These are phyloP conservation scores for Kingdonia uniflora DNA, from an alignment of 164 flowering plant genomes.

Conservation along the genomic window DNA sequence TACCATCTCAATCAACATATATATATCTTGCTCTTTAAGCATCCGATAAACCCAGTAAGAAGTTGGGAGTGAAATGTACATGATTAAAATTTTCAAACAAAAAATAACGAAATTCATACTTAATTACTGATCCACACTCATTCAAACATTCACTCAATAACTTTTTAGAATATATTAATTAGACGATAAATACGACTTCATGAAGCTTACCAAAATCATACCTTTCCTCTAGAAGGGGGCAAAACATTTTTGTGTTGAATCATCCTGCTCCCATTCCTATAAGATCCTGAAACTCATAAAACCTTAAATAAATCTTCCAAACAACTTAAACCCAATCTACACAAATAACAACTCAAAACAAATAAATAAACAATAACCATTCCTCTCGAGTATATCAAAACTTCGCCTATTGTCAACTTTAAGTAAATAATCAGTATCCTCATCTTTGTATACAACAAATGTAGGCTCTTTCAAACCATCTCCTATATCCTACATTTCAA, in stretches of 20 bases:
- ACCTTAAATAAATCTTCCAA: not conserved
- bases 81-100: no score
- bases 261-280: slow-evolving; percentile 3
- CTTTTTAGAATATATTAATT: no score
- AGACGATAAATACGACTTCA: not conserved
- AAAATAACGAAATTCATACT: no score
- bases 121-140: no score
- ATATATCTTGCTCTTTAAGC: no score
- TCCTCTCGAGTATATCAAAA: slow-evolving; percentile 12
- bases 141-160: no score
- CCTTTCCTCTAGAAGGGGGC: slow-evolving; percentile 11
- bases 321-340: not conserved
- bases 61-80: no score
- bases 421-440: slow-evolving; percentile 18
- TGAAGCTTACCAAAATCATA: slow-evolving; percentile 6
- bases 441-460: slow-evolving; percentile 42
- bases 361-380: slow-evolving; percentile 27
- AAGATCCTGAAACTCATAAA: slow-evolving; percentile 5
- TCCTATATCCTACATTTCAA: slow-evolving; percentile 40
- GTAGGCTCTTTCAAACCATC: slow-evolving; percentile 53
- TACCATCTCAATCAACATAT: no score
- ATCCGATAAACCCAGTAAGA: no score
- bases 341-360: not conserved
- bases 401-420: not conserved
- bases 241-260: slow-evolving; percentile 3